A percentile compares a stretch with the other conserved stretches of the same genome.
These are phyloP conservation scores for Oryza meyeriana DNA, from an alignment of 176 grass and related monocot species.

Conservation along the genomic window DNA sequence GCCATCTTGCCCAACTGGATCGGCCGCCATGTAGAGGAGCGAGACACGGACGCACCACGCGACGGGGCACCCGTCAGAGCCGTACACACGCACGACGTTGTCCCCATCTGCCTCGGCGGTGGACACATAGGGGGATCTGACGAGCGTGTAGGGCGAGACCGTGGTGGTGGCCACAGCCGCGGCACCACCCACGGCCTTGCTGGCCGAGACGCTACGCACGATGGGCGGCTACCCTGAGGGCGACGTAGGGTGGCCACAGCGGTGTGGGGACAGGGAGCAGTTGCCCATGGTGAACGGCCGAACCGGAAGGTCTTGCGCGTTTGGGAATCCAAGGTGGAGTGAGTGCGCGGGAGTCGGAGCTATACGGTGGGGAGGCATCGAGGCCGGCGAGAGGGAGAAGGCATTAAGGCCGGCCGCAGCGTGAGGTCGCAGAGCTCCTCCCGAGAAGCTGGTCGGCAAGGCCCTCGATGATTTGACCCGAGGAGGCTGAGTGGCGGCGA, in stretches of 20 bases:
- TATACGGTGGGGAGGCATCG: too few species aligned
- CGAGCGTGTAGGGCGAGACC: constrained; percentile 43
- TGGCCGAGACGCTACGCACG: background rate
- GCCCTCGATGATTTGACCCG: too few species aligned
- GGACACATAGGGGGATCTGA: constrained; percentile 42
- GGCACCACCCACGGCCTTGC: background rate
- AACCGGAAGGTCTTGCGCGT: background rate
- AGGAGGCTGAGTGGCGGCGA: too few species aligned
- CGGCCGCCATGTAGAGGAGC: constrained; percentile 86
- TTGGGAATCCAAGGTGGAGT: background rate
- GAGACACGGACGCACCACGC: constrained; percentile 71
- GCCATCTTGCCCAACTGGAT: too few species aligned
- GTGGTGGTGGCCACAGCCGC: background rate
- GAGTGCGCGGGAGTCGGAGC: background rate
- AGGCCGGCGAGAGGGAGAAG: too few species aligned
- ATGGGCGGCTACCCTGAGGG: constrained; percentile 22
- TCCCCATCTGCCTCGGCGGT: constrained; percentile 14
- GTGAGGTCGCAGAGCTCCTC: too few species aligned
- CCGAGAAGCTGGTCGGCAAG: too few species aligned
- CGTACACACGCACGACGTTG: constrained; percentile 65
- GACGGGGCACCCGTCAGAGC: constrained; percentile 71
- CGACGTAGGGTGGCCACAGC: constrained; percentile 15
- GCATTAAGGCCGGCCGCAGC: too few species aligned
- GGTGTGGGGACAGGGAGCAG: constrained; percentile 57
- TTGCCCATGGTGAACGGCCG: constrained; percentile 34